A percentile compares a stretch with the other conserved stretches of the same genome.
phyloP scores from a whole-genome alignment of 305 asterid genomes.

The Fraxinus nigra region DNA sequence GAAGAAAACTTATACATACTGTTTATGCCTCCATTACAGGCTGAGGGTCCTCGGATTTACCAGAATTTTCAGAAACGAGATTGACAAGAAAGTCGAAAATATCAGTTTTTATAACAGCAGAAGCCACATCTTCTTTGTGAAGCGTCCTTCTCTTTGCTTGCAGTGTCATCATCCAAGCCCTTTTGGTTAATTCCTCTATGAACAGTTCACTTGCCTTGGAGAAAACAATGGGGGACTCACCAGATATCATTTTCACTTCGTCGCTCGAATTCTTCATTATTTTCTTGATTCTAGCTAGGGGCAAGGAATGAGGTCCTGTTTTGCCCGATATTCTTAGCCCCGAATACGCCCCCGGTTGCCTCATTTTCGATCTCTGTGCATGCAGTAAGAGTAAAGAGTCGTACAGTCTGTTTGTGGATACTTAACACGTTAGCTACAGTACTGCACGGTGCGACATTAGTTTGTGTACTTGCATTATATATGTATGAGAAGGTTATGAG shows the following conservation, averaged over 20 bases:
- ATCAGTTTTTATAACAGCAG: constrained; percentile 66
- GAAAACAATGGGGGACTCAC: constrained; percentile 72
- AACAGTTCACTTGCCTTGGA: constrained; percentile 74
- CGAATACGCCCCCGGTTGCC: constrained; percentile 71
- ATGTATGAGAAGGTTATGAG: neutral
- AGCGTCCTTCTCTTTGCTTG: constrained; percentile 63
- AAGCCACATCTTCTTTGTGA: constrained; percentile 65
- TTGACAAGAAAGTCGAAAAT: constrained; percentile 63
- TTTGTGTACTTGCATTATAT: neutral
- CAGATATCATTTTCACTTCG: constrained; percentile 78
- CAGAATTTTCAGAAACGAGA: constrained; percentile 35
- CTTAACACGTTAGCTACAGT: neutral
- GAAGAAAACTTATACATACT: neutral
- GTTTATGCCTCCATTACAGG: neutral
- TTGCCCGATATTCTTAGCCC: constrained; percentile 51
- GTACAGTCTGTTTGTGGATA: neutral
- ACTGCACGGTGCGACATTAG: neutral
- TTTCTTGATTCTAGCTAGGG: constrained; percentile 79
- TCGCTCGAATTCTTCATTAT: constrained; percentile 78
- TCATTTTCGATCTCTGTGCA: constrained; percentile 28
- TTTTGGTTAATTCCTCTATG: constrained; percentile 58
- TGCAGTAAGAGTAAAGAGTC: neutral
- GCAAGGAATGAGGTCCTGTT: constrained; percentile 67
- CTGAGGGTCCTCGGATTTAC: neutral
- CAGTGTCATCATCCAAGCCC: constrained; percentile 59